A percentile compares a stretch with the other conserved stretches of the same genome.
phyloP scores from a whole-genome alignment of 2,329 filamentous ascomycete species.

The Penicillium sp. region DNA sequence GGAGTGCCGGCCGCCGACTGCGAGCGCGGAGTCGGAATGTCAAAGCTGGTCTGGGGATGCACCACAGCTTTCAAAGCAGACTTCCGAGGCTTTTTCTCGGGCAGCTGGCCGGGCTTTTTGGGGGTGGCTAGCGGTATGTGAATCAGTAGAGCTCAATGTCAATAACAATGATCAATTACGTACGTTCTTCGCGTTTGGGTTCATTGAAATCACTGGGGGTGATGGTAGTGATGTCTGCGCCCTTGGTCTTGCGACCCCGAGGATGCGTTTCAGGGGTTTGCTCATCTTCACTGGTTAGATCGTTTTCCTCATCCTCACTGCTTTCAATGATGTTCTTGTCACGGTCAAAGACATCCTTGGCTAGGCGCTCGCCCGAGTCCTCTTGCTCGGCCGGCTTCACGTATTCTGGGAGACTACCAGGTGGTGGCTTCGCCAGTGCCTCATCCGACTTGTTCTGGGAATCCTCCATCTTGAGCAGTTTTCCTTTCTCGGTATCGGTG shows the following conservation, averaged over 20 bases:
- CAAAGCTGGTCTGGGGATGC: slow-evolving; percentile 81
- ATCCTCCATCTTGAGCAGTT: slow-evolving; percentile 58
- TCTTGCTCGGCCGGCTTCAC: slow-evolving; percentile 47
- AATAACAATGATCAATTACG: slow-evolving; percentile 7
- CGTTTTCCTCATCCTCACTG: slow-evolving; percentile 56
- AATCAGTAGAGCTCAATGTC: too few species aligned
- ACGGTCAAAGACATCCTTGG: slow-evolving; percentile 65
- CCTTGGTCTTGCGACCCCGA: slow-evolving; percentile 25
- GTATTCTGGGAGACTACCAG: slow-evolving; percentile 58
- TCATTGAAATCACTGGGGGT: slow-evolving; percentile 25
- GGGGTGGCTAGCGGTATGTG: slow-evolving; percentile 3
- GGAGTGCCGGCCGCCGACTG: slow-evolving; percentile 51
- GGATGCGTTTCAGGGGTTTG: slow-evolving; percentile 30
- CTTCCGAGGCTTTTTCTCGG: slow-evolving; percentile 32
- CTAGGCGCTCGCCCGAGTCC: slow-evolving; percentile 49
- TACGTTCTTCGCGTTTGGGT: slow-evolving; percentile 60
- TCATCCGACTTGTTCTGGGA: slow-evolving; percentile 69
- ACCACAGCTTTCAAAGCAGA: slow-evolving; percentile 48
- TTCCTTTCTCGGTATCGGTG: neutral
- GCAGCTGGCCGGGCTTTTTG: slow-evolving; percentile 11
- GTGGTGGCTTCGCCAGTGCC: slow-evolving; percentile 57
- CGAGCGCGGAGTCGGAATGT: slow-evolving; percentile 55
- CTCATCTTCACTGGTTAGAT: slow-evolving; percentile 61
- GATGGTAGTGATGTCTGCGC: slow-evolving; percentile 24
- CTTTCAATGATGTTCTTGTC: slow-evolving; percentile 58